Evolutionary conservation across 306 rosid species (phyloP), one percentile per base, ranked within the genome.

Genomic region (Abrus precatorius): DNA sequence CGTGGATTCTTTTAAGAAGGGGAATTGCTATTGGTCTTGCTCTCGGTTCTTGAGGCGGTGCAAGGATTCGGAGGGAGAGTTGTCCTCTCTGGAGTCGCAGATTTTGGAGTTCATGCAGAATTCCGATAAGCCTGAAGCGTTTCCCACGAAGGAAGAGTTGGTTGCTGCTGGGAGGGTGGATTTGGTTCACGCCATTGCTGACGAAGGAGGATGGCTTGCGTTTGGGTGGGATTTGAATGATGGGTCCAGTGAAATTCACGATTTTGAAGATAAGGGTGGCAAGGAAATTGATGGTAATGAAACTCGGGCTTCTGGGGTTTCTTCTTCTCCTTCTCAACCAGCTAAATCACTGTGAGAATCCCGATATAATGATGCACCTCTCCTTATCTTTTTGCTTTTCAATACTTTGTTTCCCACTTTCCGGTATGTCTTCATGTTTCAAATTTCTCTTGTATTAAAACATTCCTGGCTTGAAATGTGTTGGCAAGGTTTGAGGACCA

Each of bases 121-220:
- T 55, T 93, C 97, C 3, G 66, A 75, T 40, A 93, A 87, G 36
- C 97, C 97, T 0, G 74, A 49, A 28, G 86, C 85, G 44, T 96
- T 96, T 88, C 97, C 98, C 28, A 86, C 89, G 27, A 89, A 83
- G 86, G 87, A 83, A 56, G 95, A 96, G 65, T 62, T 96, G 80
- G 64, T 93, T 84, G 91, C 85, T 28, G 88, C 88, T 33, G 99
- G 99, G 53, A 89, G 98, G 88, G 36, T 43, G 65, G 98, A 96
- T 85, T 93, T 96, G 84, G 98, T 56, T 38, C 89, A 89, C 1
- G 98, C 90, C 34, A 90, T 96, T 52, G 84, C 29, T 1, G 78
- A 70, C 14, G 83, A 74, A 88, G 99, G 98, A 50, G 98, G 98
- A 2, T 96, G 98, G 98, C 92, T 96, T 70, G 84, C 91, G n/a